Conservation (phyloP, 306 rosid genomes). For the Argentina anserina region DNA sequence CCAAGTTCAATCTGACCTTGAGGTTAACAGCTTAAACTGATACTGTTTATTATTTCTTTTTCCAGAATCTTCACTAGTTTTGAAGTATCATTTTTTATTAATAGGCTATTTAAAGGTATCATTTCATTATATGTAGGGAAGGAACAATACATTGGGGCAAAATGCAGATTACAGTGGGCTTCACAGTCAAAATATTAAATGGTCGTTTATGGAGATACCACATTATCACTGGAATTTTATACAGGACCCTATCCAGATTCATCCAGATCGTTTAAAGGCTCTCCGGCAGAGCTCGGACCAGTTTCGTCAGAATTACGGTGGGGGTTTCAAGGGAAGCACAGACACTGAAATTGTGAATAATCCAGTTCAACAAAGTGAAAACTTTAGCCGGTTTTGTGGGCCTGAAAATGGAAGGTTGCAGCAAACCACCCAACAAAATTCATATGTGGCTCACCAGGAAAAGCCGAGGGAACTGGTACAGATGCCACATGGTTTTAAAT, state of each 20-base stretch:
- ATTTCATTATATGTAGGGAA: neutral
- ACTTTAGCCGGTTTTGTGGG: slow-evolving; percentile 23
- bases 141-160: slow-evolving; percentile 2
- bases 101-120: neutral
- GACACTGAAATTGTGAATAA: slow-evolving; percentile 1
- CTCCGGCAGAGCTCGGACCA: slow-evolving; percentile 9
- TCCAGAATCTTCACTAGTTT: neutral
- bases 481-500: slow-evolving; percentile 20
- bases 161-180: slow-evolving; percentile 7
- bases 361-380: slow-evolving; percentile 15
- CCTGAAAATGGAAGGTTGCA: slow-evolving; percentile 22
- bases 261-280: slow-evolving; percentile 9
- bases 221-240: too few species aligned
- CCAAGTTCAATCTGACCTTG: slow-evolving; percentile 1
- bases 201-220: too few species aligned
- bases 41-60: neutral
- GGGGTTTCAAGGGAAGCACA: slow-evolving; percentile 4
- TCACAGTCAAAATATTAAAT: slow-evolving; percentile 25
- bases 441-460: slow-evolving; percentile 22
- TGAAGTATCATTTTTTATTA: neutral
- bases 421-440: slow-evolving; percentile 14
- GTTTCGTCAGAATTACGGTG: neutral
- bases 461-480: slow-evolving; percentile 28
- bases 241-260: too few species aligned
- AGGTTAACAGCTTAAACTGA: slow-evolving; percentile 5